phyloP scores from a whole-genome alignment of 1,139 yeast species.

The Citeromyces hawaiiensis region DNA sequence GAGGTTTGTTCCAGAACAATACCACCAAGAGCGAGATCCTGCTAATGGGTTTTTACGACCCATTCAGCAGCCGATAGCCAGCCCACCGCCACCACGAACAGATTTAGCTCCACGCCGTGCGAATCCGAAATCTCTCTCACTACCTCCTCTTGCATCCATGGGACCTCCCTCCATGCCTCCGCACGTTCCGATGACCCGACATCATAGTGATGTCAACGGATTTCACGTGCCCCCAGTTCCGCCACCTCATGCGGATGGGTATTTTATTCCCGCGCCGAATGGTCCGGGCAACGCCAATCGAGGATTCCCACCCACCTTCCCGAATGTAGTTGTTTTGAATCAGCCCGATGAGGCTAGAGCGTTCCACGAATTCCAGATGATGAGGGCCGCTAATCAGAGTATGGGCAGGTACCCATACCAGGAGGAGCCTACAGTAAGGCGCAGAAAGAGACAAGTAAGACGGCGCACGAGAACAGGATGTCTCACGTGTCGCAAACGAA shows the following conservation, averaged over 20 bases:
- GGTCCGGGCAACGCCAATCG: background rate
- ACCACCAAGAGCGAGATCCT: background rate
- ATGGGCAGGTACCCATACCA: constrained; percentile 1
- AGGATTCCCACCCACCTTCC: background rate
- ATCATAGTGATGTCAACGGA: background rate
- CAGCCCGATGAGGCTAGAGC: constrained; percentile 1
- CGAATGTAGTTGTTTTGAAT: background rate
- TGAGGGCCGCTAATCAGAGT: background rate
- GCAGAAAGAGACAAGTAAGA: constrained; percentile 13
- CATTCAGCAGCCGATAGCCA: no score
- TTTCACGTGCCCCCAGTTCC: background rate
- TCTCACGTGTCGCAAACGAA: constrained; percentile 55
- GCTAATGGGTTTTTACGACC: background rate
- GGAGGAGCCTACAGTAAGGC: background rate
- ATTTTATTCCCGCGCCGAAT: background rate
- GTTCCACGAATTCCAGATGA: constrained; percentile 1
- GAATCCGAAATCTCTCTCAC: background rate
- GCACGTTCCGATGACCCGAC: background rate
- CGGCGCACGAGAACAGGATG: constrained; percentile 66
- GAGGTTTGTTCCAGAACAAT: background rate
- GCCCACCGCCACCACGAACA: no score
- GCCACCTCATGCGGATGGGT: background rate
- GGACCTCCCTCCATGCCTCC: background rate
- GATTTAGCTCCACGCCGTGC: background rate
- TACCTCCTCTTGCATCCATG: background rate